Conservation (phyloP, 1,284 basidiomycete species). For the Tylopilus orsonianus region DNA sequence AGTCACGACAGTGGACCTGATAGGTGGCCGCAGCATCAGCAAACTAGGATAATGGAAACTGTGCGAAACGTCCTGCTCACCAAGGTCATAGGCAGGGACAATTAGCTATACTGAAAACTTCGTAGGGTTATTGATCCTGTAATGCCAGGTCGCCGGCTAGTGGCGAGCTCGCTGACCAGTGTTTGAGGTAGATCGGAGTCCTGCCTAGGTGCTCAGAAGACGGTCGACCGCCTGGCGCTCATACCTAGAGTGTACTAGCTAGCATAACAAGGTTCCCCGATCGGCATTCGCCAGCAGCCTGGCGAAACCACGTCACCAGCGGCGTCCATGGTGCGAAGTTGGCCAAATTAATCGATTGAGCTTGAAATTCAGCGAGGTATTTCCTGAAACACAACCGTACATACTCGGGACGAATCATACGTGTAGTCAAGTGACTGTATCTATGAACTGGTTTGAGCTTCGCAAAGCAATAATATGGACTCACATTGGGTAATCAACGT, state of each 20-base stretch:
- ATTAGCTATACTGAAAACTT: too few relatives aligned
- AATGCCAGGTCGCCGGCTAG: not conserved
- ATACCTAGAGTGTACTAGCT: slow-evolving; percentile 11
- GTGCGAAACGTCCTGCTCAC: too few relatives aligned
- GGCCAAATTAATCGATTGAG: slow-evolving; percentile 5
- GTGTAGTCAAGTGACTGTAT: not conserved
- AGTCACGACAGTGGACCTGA: not conserved
- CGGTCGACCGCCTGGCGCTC: not conserved
- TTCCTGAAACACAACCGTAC: not conserved
- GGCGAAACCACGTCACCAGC: slow-evolving; percentile 6
- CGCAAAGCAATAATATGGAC: slow-evolving; percentile 1
- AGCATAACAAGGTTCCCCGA: slow-evolving; percentile 14
- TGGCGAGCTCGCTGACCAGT: not conserved
- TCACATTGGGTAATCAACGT: not conserved
- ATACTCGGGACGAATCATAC: not conserved
- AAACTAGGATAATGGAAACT: too few relatives aligned
- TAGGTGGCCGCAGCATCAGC: not conserved
- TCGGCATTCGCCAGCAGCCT: slow-evolving; percentile 8
- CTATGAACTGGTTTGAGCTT: not conserved
- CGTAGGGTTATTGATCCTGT: too few relatives aligned
- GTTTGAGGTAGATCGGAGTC: slow-evolving; percentile 3
- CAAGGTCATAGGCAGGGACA: not conserved
- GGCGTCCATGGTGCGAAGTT: slow-evolving; percentile 6
- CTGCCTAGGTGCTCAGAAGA: not conserved
- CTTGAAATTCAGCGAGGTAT: too few relatives aligned